These are phyloP conservation scores for Cordyceps javanica DNA, from an alignment of 2,329 filamentous ascomycete species.

Conservation along the genomic window DNA sequence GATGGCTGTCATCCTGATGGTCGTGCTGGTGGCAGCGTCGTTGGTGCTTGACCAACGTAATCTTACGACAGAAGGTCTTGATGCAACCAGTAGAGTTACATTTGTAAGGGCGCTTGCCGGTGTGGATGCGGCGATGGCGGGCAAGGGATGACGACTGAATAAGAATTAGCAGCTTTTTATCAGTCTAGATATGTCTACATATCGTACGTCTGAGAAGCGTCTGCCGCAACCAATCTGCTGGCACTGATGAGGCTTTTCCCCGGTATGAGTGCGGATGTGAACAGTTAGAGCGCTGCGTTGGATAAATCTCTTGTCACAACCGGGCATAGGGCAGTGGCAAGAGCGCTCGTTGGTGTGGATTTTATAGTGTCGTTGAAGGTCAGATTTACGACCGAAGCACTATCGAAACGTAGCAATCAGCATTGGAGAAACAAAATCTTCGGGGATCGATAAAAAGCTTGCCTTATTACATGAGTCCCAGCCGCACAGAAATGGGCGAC, in stretches of 20 bases:
- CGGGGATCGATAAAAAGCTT: constrained; percentile 20
- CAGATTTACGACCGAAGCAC: constrained; percentile 69
- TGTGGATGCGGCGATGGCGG: constrained; percentile 59
- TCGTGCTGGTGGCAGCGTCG: constrained; percentile 55
- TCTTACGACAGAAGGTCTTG: constrained; percentile 68
- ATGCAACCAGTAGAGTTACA: constrained; percentile 55
- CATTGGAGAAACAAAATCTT: neutral
- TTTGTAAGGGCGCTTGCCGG: constrained; percentile 60
- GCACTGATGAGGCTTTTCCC: constrained; percentile 66
- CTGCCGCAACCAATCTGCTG: constrained; percentile 60
- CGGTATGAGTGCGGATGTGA: constrained; percentile 64
- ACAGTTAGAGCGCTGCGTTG: constrained; percentile 65
- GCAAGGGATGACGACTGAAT: constrained; percentile 62
- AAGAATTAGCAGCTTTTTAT: too few species aligned
- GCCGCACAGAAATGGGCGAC: constrained; percentile 58
- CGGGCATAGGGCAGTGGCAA: constrained; percentile 53
- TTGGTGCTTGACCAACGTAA: constrained; percentile 64
- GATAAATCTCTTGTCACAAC: constrained; percentile 65
- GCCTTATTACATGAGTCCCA: constrained; percentile 59
- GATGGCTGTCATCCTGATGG: too few species aligned
- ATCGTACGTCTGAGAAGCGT: constrained; percentile 60
- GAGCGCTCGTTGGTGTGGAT: constrained; percentile 68
- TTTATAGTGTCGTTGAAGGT: constrained; percentile 62
- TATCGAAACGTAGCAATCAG: constrained; percentile 25
- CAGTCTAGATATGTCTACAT: too few species aligned